Evolutionary conservation across 202 grass and related monocot species (phyloP).

Genomic region (Sporobolus alterniflorus): DNA sequence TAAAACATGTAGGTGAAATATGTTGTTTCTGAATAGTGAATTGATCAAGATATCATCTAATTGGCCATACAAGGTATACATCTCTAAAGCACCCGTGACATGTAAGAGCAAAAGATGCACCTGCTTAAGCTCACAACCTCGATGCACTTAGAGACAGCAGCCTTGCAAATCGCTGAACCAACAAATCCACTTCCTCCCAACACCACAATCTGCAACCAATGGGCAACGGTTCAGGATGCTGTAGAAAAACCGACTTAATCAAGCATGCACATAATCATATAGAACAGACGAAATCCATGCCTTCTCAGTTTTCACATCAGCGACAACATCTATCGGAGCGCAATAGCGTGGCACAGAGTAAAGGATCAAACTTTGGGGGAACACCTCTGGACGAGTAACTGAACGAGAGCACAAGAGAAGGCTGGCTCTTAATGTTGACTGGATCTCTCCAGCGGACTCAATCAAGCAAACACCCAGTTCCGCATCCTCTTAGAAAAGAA

Average conservation of each 20-base stretch:
- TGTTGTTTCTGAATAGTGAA: neutral
- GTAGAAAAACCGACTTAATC: neutral
- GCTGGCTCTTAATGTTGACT: too few relatives aligned
- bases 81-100: neutral
- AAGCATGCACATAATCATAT: neutral
- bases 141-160: conserved; percentile 84
- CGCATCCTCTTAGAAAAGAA: too few relatives aligned
- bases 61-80: neutral
- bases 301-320: conserved; percentile 95
- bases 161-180: conserved; percentile 93
- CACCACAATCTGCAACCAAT: conserved; percentile 78
- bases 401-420: too few relatives aligned
- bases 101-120: conserved; percentile 41
- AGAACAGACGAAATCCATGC: conserved; percentile 34
- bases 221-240: conserved; percentile 2
- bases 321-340: conserved; percentile 74
- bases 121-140: conserved; percentile 98
- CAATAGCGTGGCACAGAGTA: too few relatives aligned
- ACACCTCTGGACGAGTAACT: too few relatives aligned
- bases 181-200: conserved; percentile 95
- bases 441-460: too few relatives aligned
- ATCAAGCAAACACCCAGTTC: too few relatives aligned
- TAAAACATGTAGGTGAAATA: neutral
- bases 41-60: neutral
- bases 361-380: too few relatives aligned